A percentile compares a stretch with the other conserved stretches of the same genome.
Conservation (phyloP, 495 filamentous ascomycete species). For the Endocarpon pusillum region DNA sequence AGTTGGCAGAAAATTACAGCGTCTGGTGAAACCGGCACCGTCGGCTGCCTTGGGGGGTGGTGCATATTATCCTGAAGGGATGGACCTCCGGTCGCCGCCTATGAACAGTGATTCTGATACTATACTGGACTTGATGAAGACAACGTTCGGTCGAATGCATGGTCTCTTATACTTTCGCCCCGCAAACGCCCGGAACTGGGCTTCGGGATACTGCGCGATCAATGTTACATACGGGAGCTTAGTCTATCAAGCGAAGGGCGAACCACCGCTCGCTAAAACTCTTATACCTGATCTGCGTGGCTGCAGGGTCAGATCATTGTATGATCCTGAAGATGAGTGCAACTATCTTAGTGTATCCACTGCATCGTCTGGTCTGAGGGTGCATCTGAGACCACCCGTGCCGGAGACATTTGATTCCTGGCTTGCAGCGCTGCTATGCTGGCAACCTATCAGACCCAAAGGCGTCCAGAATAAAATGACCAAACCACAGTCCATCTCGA, state of each 20-base stretch:
- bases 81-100: conserved; percentile 35
- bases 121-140: conserved; percentile 38
- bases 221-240: conserved; percentile 38
- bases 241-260: conserved; percentile 39
- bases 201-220: conserved; percentile 39
- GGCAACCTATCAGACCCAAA: conserved; percentile 75
- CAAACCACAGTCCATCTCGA: conserved; percentile 39
- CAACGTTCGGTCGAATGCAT: conserved; percentile 40
- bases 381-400: conserved; percentile 59
- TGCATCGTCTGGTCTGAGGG: conserved; percentile 45
- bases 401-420: conserved; percentile 71
- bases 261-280: conserved; percentile 37
- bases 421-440: conserved; percentile 84
- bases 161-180: conserved; percentile 38
- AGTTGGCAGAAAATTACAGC: too few species aligned
- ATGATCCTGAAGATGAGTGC: conserved; percentile 40
- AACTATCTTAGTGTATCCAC: conserved; percentile 72
- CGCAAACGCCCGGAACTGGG: conserved; percentile 33
- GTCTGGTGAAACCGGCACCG: conserved; percentile 26
- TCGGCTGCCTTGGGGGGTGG: conserved; percentile 13
- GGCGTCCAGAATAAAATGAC: conserved; percentile 58
- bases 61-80: conserved; percentile 18
- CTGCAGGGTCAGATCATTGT: conserved; percentile 59
- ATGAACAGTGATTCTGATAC: conserved; percentile 32
- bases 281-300: conserved; percentile 71